Conservation (phyloP, 192 early-diverging fungal genomes). For the Ambispora gerdemannii region DNA sequence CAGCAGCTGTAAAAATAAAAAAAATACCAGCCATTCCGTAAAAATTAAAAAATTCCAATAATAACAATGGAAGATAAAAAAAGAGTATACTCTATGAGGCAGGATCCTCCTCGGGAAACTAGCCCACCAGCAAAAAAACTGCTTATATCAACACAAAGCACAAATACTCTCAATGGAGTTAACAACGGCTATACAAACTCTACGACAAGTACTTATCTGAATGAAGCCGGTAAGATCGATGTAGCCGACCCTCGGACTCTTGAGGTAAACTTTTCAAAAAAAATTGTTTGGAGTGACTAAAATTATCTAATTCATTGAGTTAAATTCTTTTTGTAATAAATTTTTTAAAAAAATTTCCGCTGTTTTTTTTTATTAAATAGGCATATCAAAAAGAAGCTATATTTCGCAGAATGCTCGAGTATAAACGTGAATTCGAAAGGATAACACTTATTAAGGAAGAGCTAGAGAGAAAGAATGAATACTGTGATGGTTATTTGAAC, state of each 20-base stretch:
- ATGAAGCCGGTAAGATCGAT: background rate
- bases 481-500: constrained; percentile 41
- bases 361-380: background rate
- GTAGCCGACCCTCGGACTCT: background rate
- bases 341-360: background rate
- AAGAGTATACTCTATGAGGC: background rate
- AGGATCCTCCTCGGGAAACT: background rate
- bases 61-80: constrained; percentile 13
- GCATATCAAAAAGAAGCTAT: constrained; percentile 61
- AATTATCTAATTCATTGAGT: background rate
- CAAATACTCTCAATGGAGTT: background rate
- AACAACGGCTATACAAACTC: background rate
- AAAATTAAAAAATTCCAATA: no score
- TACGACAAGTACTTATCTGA: background rate
- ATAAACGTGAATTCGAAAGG: constrained; percentile 51
- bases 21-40: no score
- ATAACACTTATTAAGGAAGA: constrained; percentile 34
- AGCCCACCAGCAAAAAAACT: background rate
- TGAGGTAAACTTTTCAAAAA: background rate
- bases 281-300: background rate
- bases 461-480: constrained; percentile 43
- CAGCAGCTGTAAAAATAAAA: no score
- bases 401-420: constrained; percentile 60
- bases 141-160: background rate
- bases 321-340: background rate